These are phyloP conservation scores for Tolypocladium tundrense DNA, from an alignment of 2,329 filamentous ascomycete species.

Conservation along the genomic window DNA sequence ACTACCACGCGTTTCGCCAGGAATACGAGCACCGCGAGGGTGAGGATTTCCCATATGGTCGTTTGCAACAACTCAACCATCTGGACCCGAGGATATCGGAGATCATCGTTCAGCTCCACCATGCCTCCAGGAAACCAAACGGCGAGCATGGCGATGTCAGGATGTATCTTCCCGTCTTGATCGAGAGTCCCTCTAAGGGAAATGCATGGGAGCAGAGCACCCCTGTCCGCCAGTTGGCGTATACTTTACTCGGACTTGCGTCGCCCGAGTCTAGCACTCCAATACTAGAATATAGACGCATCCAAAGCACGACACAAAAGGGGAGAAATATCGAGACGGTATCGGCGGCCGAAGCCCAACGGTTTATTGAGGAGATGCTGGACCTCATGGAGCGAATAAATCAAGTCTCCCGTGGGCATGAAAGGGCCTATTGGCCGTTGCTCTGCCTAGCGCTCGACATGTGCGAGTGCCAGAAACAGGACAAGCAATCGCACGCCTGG, in stretches of 20 bases:
- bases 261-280: conserved; percentile 7
- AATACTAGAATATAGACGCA: conserved; percentile 26
- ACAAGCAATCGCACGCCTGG: conserved; percentile 14
- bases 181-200: conserved; percentile 43
- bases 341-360: conserved; percentile 1
- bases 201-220: conserved; percentile 48
- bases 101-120: conserved; percentile 20
- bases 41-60: background rate
- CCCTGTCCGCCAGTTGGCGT: conserved; percentile 40
- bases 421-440: conserved; percentile 13
- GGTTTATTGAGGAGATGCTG: conserved; percentile 10
- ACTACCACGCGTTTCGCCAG: conserved; percentile 18
- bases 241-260: conserved; percentile 31
- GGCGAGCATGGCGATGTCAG: conserved; percentile 16
- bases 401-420: background rate
- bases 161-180: conserved; percentile 56
- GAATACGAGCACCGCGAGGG: conserved; percentile 19
- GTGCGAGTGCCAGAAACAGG: conserved; percentile 15
- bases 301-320: conserved; percentile 17
- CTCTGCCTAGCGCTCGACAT: conserved; percentile 17
- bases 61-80: conserved; percentile 6
- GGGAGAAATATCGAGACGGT: conserved; percentile 15
- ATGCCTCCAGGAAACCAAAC: background rate
- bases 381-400: conserved; percentile 8
- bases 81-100: conserved; percentile 31